phyloP scores from a whole-genome alignment of 2,329 filamentous ascomycete species.

The Clathrospora elynae region DNA sequence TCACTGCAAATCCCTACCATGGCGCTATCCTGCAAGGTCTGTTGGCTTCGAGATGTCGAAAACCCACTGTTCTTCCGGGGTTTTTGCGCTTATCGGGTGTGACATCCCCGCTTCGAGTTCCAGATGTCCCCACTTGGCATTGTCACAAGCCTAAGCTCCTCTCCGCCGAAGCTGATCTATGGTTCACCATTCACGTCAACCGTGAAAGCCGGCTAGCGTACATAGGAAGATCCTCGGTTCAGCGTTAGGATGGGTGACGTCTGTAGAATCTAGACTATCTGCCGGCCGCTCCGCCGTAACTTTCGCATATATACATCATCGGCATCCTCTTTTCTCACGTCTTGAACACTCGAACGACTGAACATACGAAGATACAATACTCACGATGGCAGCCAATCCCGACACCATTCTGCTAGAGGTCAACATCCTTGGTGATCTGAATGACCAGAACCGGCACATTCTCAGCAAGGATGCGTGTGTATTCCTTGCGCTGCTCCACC shows the following conservation, averaged over 20 bases:
- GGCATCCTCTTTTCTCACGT: constrained; percentile 24
- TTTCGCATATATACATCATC: constrained; percentile 38
- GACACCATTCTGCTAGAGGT: constrained; percentile 86
- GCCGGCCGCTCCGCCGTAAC: constrained; percentile 24
- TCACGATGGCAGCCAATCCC: constrained; percentile 53
- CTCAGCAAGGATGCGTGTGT: constrained; percentile 86
- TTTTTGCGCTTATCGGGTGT: constrained; percentile 26
- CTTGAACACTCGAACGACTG: constrained; percentile 13
- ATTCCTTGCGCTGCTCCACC: constrained; percentile 92
- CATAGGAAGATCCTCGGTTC: constrained; percentile 44
- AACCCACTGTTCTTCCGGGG: constrained; percentile 10
- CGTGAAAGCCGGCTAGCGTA: constrained; percentile 40
- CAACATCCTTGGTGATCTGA: constrained; percentile 78
- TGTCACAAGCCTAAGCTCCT: constrained; percentile 45
- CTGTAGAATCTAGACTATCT: constrained; percentile 35
- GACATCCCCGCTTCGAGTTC: constrained; percentile 33
- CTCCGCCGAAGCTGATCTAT: constrained; percentile 33
- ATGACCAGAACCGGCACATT: constrained; percentile 83
- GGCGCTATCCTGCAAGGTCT: constrained; percentile 9
- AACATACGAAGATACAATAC: constrained; percentile 10
- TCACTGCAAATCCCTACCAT: constrained; percentile 11
- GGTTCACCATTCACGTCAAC: constrained; percentile 38
- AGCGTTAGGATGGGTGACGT: constrained; percentile 43
- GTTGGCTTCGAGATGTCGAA: constrained; percentile 1
- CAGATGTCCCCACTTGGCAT: constrained; percentile 42